A percentile compares a stretch with the other conserved stretches of the same genome.
phyloP scores from a whole-genome alignment of 2,329 filamentous ascomycete species.

The Xylaria sp. region DNA sequence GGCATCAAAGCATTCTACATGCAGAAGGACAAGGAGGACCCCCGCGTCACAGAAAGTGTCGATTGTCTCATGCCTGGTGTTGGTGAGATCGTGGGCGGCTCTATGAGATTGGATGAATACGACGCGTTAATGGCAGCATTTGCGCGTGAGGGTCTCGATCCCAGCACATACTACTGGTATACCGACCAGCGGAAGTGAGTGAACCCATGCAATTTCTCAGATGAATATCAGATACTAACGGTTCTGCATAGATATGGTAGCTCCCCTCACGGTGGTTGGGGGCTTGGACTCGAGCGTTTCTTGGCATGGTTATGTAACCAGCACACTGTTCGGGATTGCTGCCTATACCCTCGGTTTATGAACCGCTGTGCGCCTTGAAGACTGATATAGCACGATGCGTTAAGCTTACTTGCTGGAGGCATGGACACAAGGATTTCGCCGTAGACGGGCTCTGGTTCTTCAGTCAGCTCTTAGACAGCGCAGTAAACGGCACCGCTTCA shows the following conservation, averaged over 20 bases:
- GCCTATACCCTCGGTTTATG: constrained; percentile 84
- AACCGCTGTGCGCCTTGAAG: constrained; percentile 78
- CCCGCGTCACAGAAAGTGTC: constrained; percentile 89
- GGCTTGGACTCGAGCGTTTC: constrained; percentile 87
- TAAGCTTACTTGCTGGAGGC: not conserved
- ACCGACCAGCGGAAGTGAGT: constrained; percentile 94
- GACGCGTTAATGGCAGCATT: constrained; percentile 92
- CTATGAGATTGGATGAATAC: constrained; percentile 94
- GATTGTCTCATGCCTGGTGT: constrained; percentile 90
- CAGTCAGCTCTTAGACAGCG: constrained; percentile 7
- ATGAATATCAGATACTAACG: constrained; percentile 37
- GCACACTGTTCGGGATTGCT: constrained; percentile 73
- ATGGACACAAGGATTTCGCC: not conserved
- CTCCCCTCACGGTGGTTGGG: constrained; percentile 92
- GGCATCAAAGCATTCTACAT: constrained; percentile 99
- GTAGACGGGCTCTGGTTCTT: not conserved
- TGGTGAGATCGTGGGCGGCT: constrained; percentile 95
- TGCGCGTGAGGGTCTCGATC: constrained; percentile 84
- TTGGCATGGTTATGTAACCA: constrained; percentile 73
- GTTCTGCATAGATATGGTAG: constrained; percentile 78
- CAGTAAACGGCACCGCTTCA: not conserved
- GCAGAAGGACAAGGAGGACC: constrained; percentile 84
- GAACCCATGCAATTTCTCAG: not conserved
- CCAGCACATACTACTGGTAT: constrained; percentile 96
- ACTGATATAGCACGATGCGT: not conserved